Base-by-base conservation (phyloP, 2,329 filamentous ascomycete genomes). In the Zelopaecilomyces penicillatus region DNA sequence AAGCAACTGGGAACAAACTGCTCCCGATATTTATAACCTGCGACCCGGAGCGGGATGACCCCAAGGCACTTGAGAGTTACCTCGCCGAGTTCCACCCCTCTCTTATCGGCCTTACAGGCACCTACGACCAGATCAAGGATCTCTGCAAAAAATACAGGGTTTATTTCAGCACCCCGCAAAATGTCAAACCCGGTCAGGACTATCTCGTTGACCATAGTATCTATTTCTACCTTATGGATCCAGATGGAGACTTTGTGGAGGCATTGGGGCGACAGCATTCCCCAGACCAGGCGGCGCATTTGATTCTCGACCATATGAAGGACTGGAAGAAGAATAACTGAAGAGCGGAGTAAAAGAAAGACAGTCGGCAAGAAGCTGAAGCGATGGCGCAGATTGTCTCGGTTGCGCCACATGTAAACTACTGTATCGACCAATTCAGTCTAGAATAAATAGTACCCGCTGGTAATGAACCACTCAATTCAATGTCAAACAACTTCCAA, bases 201-300 rank as follows among this genome's bases (percentile, higher is more conserved):
- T 98, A 98, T 63, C 67, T 98, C 56, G 93, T 98, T 9, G 93
- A 98, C 65, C 93, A 98, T 70, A 96, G 89, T 65, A 98, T 98
- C 56, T 98, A 98, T 74, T 98, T 98, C 60, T 98, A 98, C 66
- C 70, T 98, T 54, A 98, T 98, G 93, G 93, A 97, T 64, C 93
- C 93, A 0, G 90, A 97, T 56, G 91, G 91, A 19, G 90, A 98
- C 64, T 98, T 98, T 65, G 91, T 98, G 29, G 94, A 98, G 71
- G 94, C 90, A 9, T 82, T 98, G 59, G 93, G 93, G 12, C 76
- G 93, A 50, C 93, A 98, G 68, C 90, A 97, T 67, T 95, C 87
- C 36, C 87, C 91, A 1, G 83, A 93, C 50, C 79, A 87, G 57
- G 93, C 83, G 1, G 86, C 90, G 5, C 82, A 82, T 66, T 71